These are phyloP conservation scores for Mucor indicus DNA, from an alignment of 371 early-diverging fungal species.

Conservation along the genomic window DNA sequence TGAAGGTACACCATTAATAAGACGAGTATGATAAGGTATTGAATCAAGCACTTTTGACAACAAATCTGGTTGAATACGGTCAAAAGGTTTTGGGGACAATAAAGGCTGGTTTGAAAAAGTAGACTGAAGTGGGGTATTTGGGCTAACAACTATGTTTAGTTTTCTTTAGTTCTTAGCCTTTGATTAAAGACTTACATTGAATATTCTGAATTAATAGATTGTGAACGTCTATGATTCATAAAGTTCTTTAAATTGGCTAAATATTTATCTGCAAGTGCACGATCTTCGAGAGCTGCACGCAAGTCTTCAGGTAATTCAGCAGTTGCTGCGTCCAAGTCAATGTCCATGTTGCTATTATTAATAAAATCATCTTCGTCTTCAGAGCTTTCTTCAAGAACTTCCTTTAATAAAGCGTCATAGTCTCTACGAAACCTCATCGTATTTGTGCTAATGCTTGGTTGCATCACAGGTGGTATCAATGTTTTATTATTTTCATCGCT, in stretches of 20 bases:
- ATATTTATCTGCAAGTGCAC: slow-evolving; percentile 46
- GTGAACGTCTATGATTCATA: slow-evolving; percentile 46
- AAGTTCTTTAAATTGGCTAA: slow-evolving; percentile 45
- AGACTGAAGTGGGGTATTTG: slow-evolving; percentile 37
- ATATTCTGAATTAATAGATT: slow-evolving; percentile 41
- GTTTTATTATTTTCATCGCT: slow-evolving; percentile 1
- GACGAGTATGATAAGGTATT: slow-evolving; percentile 43
- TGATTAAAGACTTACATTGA: slow-evolving; percentile 32
- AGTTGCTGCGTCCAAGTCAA: slow-evolving; percentile 42
- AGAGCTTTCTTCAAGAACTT: slow-evolving; percentile 55
- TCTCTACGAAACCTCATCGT: slow-evolving; percentile 44
- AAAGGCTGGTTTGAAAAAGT: slow-evolving; percentile 32
- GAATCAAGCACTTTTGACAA: slow-evolving; percentile 38
- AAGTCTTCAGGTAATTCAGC: slow-evolving; percentile 51
- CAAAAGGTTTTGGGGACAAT: slow-evolving; percentile 26
- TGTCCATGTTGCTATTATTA: slow-evolving; percentile 23
- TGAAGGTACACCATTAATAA: slow-evolving; percentile 57
- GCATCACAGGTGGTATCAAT: slow-evolving; percentile 17
- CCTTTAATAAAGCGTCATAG: slow-evolving; percentile 57
- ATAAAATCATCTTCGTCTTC: slow-evolving; percentile 37
- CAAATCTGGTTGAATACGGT: slow-evolving; percentile 31
- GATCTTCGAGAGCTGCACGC: slow-evolving; percentile 53
- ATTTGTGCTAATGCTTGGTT: slow-evolving; percentile 36
- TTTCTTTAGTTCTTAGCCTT: slow-evolving; percentile 6
- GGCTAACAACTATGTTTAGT: slow-evolving; percentile 15